phyloP scores from a whole-genome alignment of 2,329 filamentous ascomycete genomes.

The Aphanoascus verrucosus region DNA sequence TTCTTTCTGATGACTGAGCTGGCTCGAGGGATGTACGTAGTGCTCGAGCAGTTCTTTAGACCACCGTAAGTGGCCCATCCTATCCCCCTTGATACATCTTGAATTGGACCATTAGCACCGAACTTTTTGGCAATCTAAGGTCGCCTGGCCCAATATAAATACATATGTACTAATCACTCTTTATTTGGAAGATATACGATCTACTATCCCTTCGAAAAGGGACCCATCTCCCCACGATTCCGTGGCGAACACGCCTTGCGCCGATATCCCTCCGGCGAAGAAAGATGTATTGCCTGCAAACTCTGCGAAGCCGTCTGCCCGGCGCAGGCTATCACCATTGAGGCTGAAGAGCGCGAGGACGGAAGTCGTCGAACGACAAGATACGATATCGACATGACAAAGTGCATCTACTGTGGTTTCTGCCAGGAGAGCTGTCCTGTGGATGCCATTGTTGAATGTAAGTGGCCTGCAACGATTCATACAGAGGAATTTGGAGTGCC shows the following conservation, averaged over 20 bases:
- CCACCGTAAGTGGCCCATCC: slow-evolving; percentile 63
- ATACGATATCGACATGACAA: slow-evolving; percentile 99
- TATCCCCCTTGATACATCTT: neutral
- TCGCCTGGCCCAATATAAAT: too few species aligned
- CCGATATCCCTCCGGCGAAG: slow-evolving; percentile 92
- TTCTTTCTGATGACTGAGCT: slow-evolving; percentile 96
- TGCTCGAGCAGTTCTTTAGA: slow-evolving; percentile 95
- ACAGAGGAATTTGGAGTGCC: neutral
- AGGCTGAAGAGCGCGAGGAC: slow-evolving; percentile 95
- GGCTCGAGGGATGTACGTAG: slow-evolving; percentile 93
- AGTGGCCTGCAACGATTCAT: slow-evolving; percentile 20
- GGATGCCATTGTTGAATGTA: slow-evolving; percentile 76
- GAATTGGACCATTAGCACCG: neutral
- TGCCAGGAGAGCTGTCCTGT: slow-evolving; percentile 99
- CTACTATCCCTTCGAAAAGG: slow-evolving; percentile 98
- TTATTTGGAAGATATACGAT: slow-evolving; percentile 69
- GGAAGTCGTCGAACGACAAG: slow-evolving; percentile 89
- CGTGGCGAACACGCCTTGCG: slow-evolving; percentile 94
- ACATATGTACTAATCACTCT: neutral
- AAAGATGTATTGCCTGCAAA: slow-evolving; percentile 99
- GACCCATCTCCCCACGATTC: slow-evolving; percentile 94
- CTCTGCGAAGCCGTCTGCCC: slow-evolving; percentile 98
- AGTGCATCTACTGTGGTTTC: slow-evolving; percentile 99
- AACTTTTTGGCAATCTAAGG: neutral
- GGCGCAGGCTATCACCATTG: slow-evolving; percentile 95